Evolutionary conservation across 1,284 basidiomycete genomes (phyloP).

Genomic region (Pseudozyma tsukubaensis): DNA sequence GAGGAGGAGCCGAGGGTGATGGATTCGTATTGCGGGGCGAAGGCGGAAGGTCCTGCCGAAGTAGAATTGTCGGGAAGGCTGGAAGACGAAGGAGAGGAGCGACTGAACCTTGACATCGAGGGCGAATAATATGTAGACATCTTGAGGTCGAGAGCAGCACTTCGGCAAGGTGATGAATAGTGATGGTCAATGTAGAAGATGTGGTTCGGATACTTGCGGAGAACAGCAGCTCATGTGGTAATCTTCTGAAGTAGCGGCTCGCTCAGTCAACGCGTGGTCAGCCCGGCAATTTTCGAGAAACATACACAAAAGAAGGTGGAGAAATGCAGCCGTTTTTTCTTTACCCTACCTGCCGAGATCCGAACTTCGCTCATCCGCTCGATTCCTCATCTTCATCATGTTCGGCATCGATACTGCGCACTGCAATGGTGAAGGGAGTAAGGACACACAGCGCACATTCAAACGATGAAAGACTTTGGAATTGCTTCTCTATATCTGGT

Average conservation of each 20-base stretch:
- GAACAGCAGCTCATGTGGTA: slow-evolving; percentile 5
- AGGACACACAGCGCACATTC: neutral
- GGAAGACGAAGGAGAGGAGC: slow-evolving; percentile 4
- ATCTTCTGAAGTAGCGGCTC: slow-evolving; percentile 1
- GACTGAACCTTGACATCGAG: slow-evolving; percentile 37
- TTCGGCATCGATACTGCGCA: neutral
- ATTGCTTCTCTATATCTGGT: no score
- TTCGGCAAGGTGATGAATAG: neutral
- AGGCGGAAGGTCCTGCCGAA: slow-evolving; percentile 4
- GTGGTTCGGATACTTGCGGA: neutral
- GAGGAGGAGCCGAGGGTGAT: slow-evolving; percentile 35
- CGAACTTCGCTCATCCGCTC: slow-evolving; percentile 3
- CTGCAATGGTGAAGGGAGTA: no score
- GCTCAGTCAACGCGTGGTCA: slow-evolving; percentile 22
- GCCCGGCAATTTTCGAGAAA: neutral
- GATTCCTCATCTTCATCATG: no score
- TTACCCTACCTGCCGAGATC: slow-evolving; percentile 10
- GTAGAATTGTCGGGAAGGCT: neutral
- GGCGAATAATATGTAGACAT: slow-evolving; percentile 48
- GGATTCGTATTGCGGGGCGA: slow-evolving; percentile 29
- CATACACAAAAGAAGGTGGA: slow-evolving; percentile 1
- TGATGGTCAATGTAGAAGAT: neutral
- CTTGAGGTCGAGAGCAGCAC: neutral
- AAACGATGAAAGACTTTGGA: neutral
- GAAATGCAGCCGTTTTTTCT: neutral